Evolutionary conservation across 2,329 filamentous ascomycete genomes (phyloP), one percentile per base, ranked within the genome.

Genomic region (Alternaria incomplexa): DNA sequence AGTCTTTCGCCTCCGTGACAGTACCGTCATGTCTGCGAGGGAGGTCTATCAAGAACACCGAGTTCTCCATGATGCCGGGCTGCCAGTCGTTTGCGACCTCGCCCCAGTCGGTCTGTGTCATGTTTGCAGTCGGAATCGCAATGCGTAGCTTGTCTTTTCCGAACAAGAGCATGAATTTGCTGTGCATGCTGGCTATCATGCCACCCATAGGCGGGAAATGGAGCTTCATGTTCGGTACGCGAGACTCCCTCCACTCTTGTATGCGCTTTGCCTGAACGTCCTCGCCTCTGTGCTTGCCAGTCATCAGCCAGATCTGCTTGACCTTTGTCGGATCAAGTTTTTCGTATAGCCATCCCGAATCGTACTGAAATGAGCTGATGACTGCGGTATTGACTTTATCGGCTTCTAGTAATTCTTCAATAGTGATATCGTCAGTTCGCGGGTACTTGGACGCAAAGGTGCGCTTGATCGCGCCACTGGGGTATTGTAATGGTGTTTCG

Each of bases 141-240:
- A 99, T 85, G 7, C 96, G 88, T 15, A 97, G 80, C 76, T 93
- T 89, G 1, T 81, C 81, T 0, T 86, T 81, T 70, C 93, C 92
- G 71, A 93, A 95, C n/a, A 98, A 85, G 1, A 98, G 81, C 86
- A 97, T 94, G 46, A 98, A 84, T 77, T 99, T 98, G 53, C 93
- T 97, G 79, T 98, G 96, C 93, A 98, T 97, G 71, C 86, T 89
- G 23, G 89, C 90, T 6, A 88, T 81, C 50, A 87, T 83, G 2
- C 88, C 87, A 44, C 88, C 84, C 92, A 97, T 95, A 3, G 87
- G 86, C 15, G 95, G 95, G 74, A 98, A 97, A 76, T 92, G 93
- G 58, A 89, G 70, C 20, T 87, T 87, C 58, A 96, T 84, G 54
- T 86, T 85, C 11, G 76, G 74, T 68, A 86, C 81, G 10, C 75